A percentile compares a stretch with the other conserved stretches of the same genome.
phyloP scores from a whole-genome alignment of 768 basidiomycete genomes.

The Xanthoconium purpureum region DNA sequence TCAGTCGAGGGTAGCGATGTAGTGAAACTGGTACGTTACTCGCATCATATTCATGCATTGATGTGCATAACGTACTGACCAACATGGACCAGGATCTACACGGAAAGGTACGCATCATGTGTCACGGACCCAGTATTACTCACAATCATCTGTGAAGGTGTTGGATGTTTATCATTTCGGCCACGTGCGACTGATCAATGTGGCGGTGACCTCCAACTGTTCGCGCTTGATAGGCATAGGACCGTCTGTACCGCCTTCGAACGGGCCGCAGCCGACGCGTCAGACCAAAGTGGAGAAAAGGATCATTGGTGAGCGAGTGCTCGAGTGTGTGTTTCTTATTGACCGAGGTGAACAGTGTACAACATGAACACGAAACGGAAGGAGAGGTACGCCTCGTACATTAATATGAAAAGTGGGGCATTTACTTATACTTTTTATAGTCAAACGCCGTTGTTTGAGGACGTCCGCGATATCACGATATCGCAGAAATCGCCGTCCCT shows the following conservation, averaged over 20 bases:
- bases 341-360: constrained; percentile 36
- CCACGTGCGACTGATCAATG: constrained; percentile 46
- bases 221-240: constrained; percentile 47
- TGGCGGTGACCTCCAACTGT: constrained; percentile 46
- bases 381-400: constrained; percentile 38
- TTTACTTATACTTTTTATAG: constrained; percentile 24
- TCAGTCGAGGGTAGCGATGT: constrained; percentile 50
- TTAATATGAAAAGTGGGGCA: not conserved
- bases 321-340: not conserved
- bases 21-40: constrained; percentile 38
- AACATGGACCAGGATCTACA: constrained; percentile 34
- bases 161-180: constrained; percentile 41
- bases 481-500: constrained; percentile 38
- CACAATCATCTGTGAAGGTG: constrained; percentile 23
- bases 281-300: constrained; percentile 51
- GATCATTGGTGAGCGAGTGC: constrained; percentile 40
- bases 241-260: constrained; percentile 38
- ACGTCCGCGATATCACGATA: constrained; percentile 50
- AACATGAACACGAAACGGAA: constrained; percentile 44
- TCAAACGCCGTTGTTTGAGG: constrained; percentile 50
- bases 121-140: not conserved
- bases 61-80: not conserved
- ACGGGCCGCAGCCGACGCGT: constrained; percentile 43
- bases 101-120: constrained; percentile 33
- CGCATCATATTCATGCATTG: not conserved